Base-by-base conservation (phyloP, 2,329 filamentous ascomycete genomes). In the Tolypocladium amazonense region DNA sequence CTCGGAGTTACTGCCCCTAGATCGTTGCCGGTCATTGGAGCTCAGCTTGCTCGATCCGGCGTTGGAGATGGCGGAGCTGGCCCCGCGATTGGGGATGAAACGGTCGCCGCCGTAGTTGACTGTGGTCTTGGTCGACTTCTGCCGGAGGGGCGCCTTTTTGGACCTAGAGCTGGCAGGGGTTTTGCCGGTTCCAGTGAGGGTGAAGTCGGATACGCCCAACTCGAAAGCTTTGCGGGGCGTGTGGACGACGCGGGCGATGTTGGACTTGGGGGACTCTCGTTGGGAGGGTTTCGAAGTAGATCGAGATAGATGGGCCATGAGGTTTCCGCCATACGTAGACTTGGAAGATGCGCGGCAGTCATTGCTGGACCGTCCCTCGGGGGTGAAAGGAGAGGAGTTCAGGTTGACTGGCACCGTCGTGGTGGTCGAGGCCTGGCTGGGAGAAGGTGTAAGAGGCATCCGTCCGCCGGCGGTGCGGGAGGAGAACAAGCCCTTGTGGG, bases 201-300 rank as follows among this genome's bases (percentile, higher is more conserved):
- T 86, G 81, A 93, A 97, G 72, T 99, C 92, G 47, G 92, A 97
- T 39, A 96, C 87, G 65, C 91, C 92, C 47, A 96, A 84, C 75
- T 97, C 93, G 45, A 97, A 83, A 55, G 80, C 83, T 73, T 89
- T 90, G 69, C 90, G 89, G 25, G 93, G 92, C 52, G 90, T 92
- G 61, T 87, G 82, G 60, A 85, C 83, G 50, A 78, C 78, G 65
- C 86, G 85, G 65, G 89, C 90, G 73, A 97, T 97, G 81, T 97
- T 97, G 61, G 92, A 97, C 81, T 97, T 97, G 72, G 92, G 92
- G 2, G 93, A 97, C 72, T 94, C 89, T 57, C 89, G 88, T 73
- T 90, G 88, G 47, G 83, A 79, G 47, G 81, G 77, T 77, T 87
- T 88, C 63, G 86, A 81, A 62, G 75, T 76, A 2, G 82, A 87